phyloP scores from a whole-genome alignment of 768 basidiomycete genomes.

The Tremella fuciformis region DNA sequence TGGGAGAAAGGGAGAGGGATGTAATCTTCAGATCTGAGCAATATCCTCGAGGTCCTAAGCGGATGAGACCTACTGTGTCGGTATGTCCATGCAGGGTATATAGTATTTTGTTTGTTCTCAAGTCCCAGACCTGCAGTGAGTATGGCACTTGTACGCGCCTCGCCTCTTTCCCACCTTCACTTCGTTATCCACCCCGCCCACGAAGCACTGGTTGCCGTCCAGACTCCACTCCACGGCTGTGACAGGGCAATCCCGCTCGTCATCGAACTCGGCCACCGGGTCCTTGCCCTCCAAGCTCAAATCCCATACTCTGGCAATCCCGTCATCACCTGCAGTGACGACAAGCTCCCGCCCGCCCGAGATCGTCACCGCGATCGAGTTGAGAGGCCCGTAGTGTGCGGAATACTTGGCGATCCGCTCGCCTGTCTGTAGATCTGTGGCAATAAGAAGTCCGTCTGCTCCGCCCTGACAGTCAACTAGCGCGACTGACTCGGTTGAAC shows the following conservation, averaged over 20 bases:
- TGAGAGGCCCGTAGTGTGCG: conserved; percentile 88
- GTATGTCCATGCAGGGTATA: conserved; percentile 78
- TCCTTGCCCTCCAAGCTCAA: conserved; percentile 61
- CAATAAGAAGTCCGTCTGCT: conserved; percentile 78
- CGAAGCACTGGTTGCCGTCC: conserved; percentile 82
- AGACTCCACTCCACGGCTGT: conserved; percentile 89
- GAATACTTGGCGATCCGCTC: conserved; percentile 74
- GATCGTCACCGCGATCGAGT: conserved; percentile 79
- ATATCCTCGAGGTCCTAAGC: not conserved
- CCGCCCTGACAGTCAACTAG: conserved; percentile 66
- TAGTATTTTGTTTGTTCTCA: conserved; percentile 77
- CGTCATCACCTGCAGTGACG: conserved; percentile 86
- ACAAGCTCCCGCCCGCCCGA: conserved; percentile 81
- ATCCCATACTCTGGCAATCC: conserved; percentile 87
- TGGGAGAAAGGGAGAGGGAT: conserved; percentile 86
- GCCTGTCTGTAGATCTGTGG: conserved; percentile 79
- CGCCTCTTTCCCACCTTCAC: conserved; percentile 68
- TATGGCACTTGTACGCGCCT: not conserved
- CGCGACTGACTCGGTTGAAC: not conserved
- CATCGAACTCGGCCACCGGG: conserved; percentile 73
- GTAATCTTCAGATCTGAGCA: conserved; percentile 58
- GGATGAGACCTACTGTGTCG: conserved; percentile 61
- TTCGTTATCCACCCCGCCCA: conserved; percentile 93
- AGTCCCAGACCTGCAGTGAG: conserved; percentile 70
- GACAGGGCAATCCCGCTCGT: conserved; percentile 73